Base-by-base conservation (phyloP, 1,139 yeast genomes). In the Yarrowia galli region DNA sequence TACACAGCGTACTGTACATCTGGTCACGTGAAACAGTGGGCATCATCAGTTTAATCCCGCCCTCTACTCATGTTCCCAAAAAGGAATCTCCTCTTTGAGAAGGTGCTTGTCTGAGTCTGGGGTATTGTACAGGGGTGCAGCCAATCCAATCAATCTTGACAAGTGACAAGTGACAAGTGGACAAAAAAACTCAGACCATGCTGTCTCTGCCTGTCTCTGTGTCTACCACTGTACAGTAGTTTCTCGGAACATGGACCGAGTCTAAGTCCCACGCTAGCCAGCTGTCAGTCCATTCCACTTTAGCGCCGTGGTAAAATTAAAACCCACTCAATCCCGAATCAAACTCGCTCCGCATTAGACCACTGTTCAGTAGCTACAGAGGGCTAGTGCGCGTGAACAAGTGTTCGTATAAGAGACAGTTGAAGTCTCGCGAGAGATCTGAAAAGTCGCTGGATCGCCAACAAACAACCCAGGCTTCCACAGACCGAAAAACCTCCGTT, bases 201-300 rank as follows among this genome's bases (percentile, higher is more conserved):
- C 10, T 28, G 32, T 3, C 10, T 28, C 32, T 28, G 32, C 32
- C 32, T 8, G 32, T 28, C 32, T 28, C 9, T 28, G 32, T 28
- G 32, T 28, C 32, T 28, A 28, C 32, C 32, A 1, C 32, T n/a
- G n/a, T n/a, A 10, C 51, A 25, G 36, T 51, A 53, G 60, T 22
- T 36, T 23, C 32, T 53, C 45, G 60, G 60, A 53, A 36, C 22
- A 10, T 36, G 43, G 60, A 10, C 60, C 60, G 45, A 53, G 43
- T 9, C 60, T 53, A 53, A 35, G 35, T 9, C 42, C 18, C 32
- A 12, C 60, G 45, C 60, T 53, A 53, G 32, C 60, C 45, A 16
- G 45, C 60, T 53, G 60, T 53, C 60, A 36, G 60, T 38, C 35
- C 60, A 53, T 53, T 53, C 60, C 45, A 13, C 60, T 53, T 53